phyloP scores from a whole-genome alignment of 768 basidiomycete genomes.

The Exidia glandulosa region DNA sequence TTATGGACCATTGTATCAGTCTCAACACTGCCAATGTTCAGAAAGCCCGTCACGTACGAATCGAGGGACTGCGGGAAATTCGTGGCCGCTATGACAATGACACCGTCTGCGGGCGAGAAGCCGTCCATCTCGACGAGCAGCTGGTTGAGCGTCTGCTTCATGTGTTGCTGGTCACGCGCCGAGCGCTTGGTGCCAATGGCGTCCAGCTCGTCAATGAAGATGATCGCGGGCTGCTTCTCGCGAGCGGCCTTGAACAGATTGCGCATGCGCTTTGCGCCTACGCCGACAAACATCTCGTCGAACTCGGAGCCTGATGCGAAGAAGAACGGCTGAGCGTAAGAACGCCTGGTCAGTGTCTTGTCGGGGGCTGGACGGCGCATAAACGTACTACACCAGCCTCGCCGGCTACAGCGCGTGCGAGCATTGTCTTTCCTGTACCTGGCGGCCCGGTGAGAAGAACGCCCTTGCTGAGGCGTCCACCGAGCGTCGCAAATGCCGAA shows the following conservation, averaged over 20 bases:
- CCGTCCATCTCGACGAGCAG: constrained; percentile 96
- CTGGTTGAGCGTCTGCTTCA: constrained; percentile 93
- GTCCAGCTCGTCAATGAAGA: constrained; percentile 96
- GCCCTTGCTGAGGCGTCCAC: constrained; percentile 91
- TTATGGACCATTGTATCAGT: constrained; percentile 15
- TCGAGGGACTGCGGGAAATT: constrained; percentile 95
- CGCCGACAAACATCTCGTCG: constrained; percentile 96
- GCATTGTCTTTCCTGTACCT: constrained; percentile 95
- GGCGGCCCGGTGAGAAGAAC: constrained; percentile 84
- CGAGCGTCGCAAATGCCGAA: constrained; percentile 75
- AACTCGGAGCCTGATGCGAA: constrained; percentile 96
- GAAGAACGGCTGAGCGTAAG: constrained; percentile 55
- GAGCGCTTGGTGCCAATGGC: constrained; percentile 87
- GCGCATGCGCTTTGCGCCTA: constrained; percentile 88
- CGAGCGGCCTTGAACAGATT: constrained; percentile 91
- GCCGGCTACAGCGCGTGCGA: constrained; percentile 94
- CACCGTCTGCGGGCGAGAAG: constrained; percentile 82
- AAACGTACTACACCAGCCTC: constrained; percentile 77
- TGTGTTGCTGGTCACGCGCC: constrained; percentile 73
- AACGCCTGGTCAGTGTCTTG: neutral
- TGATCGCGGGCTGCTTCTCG: constrained; percentile 92
- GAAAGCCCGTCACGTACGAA: constrained; percentile 47
- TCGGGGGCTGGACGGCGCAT: constrained; percentile 41
- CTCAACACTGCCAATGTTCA: neutral
- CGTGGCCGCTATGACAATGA: constrained; percentile 94